Percentiles rank a stretch among this genome's conserved stretches.
These are phyloP conservation scores for Pueraria montana DNA, from an alignment of 306 rosid species.

Conservation along the genomic window DNA sequence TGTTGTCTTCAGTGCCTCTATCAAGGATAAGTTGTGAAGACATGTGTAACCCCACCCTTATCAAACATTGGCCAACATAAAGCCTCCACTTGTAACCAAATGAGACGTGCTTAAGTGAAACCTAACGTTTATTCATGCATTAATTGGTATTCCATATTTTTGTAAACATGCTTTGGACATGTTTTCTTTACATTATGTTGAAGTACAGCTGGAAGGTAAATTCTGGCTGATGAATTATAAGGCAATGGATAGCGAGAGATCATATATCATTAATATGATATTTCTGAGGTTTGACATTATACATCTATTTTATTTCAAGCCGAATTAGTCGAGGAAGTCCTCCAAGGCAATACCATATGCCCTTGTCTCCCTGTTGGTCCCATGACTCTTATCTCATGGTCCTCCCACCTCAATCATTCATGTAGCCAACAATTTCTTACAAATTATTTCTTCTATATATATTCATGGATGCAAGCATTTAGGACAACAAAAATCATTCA, in stretches of 20 bases:
- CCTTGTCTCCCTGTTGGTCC: slow-evolving; percentile 31
- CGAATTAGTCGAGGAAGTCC: not conserved
- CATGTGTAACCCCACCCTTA: not conserved
- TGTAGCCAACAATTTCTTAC: not conserved
- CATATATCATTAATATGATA: no score
- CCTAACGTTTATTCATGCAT: not conserved
- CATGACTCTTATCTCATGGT: not conserved
- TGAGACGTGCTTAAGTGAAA: not conserved
- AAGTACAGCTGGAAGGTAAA: not conserved
- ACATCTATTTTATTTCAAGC: no score
- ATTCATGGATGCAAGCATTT: not conserved
- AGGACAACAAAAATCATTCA: no score
- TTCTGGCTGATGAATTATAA: not conserved
- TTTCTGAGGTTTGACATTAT: not conserved
- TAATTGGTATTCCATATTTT: slow-evolving; percentile 1
- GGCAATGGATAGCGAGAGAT: not conserved
- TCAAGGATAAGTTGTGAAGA: not conserved
- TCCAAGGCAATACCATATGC: slow-evolving; percentile 39
- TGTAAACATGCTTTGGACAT: slow-evolving; percentile 42
- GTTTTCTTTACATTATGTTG: not conserved
- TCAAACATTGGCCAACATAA: not conserved
- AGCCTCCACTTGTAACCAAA: not conserved
- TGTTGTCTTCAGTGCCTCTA: not conserved
- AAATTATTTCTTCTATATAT: slow-evolving; percentile 47
- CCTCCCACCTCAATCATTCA: not conserved